Conservation (phyloP, 306 rosid genomes). For the Vicia sativa region DNA sequence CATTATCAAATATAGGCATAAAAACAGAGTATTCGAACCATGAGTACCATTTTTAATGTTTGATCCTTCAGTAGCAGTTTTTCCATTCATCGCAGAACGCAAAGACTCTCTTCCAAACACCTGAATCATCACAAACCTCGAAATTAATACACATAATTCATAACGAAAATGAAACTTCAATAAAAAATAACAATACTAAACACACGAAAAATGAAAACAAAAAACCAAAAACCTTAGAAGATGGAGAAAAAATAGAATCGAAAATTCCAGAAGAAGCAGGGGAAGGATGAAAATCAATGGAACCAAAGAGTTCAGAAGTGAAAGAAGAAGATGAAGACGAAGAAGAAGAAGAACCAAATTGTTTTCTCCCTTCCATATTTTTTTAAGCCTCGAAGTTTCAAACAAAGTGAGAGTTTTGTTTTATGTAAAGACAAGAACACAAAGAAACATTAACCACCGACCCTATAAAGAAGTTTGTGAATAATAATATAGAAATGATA, state of each 20-base stretch:
- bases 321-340: slow-evolving; percentile 45
- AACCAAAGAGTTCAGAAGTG: slow-evolving; percentile 76
- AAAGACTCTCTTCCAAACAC: slow-evolving; percentile 67
- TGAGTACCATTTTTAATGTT: slow-evolving; percentile 44
- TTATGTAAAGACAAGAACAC: slow-evolving; percentile 2
- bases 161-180: neutral
- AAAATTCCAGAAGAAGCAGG: slow-evolving; percentile 64
- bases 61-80: slow-evolving; percentile 47
- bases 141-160: neutral
- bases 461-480: slow-evolving; percentile 16
- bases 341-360: slow-evolving; percentile 43
- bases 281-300: slow-evolving; percentile 48
- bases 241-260: slow-evolving; percentile 57
- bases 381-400: slow-evolving; percentile 23
- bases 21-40: slow-evolving; percentile 45
- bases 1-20: neutral
- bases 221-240: slow-evolving; percentile 51
- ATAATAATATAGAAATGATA: slow-evolving; percentile 10
- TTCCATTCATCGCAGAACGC: slow-evolving; percentile 49
- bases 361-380: slow-evolving; percentile 46
- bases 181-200: too few relatives aligned
- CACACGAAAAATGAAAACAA: neutral
- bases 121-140: slow-evolving; percentile 42
- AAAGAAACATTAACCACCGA: slow-evolving; percentile 48
- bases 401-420: slow-evolving; percentile 18